Conservation (phyloP, 306 rosid genomes). For the Vigna mungo region DNA sequence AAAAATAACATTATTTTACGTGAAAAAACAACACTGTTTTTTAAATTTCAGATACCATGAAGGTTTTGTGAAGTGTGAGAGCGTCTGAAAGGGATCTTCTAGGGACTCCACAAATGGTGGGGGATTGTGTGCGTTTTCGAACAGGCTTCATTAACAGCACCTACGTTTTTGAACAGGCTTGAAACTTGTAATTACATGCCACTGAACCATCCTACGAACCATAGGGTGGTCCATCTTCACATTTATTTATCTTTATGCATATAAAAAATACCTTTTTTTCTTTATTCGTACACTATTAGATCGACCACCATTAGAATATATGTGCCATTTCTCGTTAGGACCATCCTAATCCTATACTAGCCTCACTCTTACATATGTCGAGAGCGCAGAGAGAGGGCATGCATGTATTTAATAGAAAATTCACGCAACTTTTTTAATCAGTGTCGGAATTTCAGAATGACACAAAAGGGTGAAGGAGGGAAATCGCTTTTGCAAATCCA, state of each 20-base stretch:
- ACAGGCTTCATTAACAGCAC: constrained; percentile 30
- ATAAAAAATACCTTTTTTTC: background rate
- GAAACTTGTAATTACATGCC: constrained; percentile 56
- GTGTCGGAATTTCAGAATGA: constrained; percentile 31
- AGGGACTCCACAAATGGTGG: constrained; percentile 57
- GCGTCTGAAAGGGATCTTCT: constrained; percentile 36
- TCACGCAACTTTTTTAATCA: constrained; percentile 38
- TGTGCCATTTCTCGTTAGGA: constrained; percentile 29
- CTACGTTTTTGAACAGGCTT: constrained; percentile 44
- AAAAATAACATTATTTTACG: background rate
- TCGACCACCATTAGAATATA: constrained; percentile 15
- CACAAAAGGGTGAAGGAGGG: background rate
- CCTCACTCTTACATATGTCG: constrained; percentile 30
- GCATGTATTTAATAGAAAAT: constrained; percentile 27
- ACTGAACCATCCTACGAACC: constrained; percentile 31
- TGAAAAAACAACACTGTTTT: background rate
- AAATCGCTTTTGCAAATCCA: constrained; percentile 27
- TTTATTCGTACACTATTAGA: constrained; percentile 26
- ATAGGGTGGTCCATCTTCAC: constrained; percentile 57
- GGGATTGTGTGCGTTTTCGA: constrained; percentile 45
- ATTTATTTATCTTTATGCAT: constrained; percentile 13
- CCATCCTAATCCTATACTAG: constrained; percentile 48
- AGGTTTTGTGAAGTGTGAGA: background rate
- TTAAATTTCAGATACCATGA: constrained; percentile 14
- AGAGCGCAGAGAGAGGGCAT: background rate